Base-by-base conservation (phyloP, 148 eudicot species). In the Diospyros lotus region DNA sequence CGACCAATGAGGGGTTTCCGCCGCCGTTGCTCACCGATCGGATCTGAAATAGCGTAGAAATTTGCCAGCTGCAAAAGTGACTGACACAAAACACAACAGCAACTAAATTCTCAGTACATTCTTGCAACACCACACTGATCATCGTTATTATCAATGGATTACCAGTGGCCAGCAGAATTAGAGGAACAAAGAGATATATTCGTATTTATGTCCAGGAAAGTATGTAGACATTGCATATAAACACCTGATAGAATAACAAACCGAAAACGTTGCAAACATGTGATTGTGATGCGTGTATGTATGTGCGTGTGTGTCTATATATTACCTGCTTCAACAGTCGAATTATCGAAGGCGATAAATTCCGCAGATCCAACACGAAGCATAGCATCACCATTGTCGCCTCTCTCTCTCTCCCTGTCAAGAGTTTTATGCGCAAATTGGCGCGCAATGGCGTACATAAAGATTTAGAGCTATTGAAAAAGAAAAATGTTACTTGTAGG, bases 1-100 rank as follows among this genome's bases (percentile, higher is more conserved):
- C 89, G 80, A 81, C 83, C 84, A 11, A 54, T 75, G 50, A 86
- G 84, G 53, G 82, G 74, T 69, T 84, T 82, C 74, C 76, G 61
- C 18, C 61, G 58, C 50, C 45, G 39, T 74, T 71, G 75, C 46
- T 59, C 60, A 60, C 78, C 71, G n/a, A 44, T 73, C 18, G 85
- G 85, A 74, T 80, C 38, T 58, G 84, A 83, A 55, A 88, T 67
- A 0, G 95, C 89, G 72, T 92, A 90, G 15, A 82, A 84, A 81
- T 92, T 92, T 68, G 95, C 95, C n/a, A 92, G 86, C 85, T 92
- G 87, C 75, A 92, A 82, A 45, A 92, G 76, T 13, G 93, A 83
- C 97, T 92, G 75, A 70, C 3, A 75, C 5, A 83, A 58, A 51
- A 64, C 45, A 15, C 61, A 63, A 55, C 66, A 65, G 48, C 61